Evolutionary conservation across 257 asterid species (phyloP).

Genomic region (Solanum neorickii): DNA sequence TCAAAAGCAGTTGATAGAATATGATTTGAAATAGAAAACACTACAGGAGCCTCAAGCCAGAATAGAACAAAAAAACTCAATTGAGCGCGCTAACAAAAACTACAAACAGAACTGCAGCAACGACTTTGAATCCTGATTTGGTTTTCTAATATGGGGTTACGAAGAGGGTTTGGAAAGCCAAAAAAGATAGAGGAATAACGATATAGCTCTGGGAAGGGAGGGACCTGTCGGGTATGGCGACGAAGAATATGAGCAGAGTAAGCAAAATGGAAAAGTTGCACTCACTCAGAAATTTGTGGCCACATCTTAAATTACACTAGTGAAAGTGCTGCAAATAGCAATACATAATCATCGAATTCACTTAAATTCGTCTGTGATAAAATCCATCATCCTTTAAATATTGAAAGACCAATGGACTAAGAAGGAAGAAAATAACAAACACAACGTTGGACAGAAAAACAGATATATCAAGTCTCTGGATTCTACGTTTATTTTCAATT

Average conservation of each 20-base stretch:
- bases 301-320: neutral
- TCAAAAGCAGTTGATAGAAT: neutral
- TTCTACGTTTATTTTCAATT: neutral
- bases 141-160: neutral
- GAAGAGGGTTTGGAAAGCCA: neutral
- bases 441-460: neutral
- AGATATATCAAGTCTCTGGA: neutral
- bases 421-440: neutral
- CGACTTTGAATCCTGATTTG: neutral
- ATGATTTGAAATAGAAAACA: neutral
- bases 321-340: neutral
- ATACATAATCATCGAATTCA: neutral
- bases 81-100: neutral
- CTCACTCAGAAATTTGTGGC: neutral
- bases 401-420: neutral
- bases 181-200: neutral
- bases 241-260: neutral
- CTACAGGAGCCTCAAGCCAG: neutral
- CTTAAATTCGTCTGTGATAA: neutral
- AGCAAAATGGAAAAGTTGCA: neutral
- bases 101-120: neutral
- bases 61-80: neutral
- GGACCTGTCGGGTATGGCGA: neutral
- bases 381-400: neutral
- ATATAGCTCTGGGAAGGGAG: neutral